Base-by-base conservation (phyloP, 2,329 filamentous ascomycete genomes). In the Botryotinia convoluta region DNA sequence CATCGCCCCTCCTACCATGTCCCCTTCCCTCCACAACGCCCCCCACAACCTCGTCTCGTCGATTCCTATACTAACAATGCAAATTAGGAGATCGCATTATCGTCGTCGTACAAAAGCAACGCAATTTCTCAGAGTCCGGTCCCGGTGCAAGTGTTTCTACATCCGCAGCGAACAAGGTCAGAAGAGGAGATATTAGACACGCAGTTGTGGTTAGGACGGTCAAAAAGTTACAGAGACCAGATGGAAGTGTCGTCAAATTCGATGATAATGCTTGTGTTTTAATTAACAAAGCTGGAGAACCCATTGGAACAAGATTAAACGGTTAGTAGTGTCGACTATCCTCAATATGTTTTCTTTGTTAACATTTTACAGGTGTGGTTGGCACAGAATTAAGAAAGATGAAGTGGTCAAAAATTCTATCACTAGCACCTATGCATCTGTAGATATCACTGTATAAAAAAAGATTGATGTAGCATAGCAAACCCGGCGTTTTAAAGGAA, bases 371-470 rank as follows among this genome's bases (percentile, higher is more conserved):
- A 89, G 89, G 95, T 77, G 90, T 98, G 62, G 96, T 99, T 62
- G 96, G 94, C 74, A 88, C 91, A 44, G 96, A 99, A 86, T 84
- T 99, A 83, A 91, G 93, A 82, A 90, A 93, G 82, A 96, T 93
- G 87, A 92, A 97, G 85, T 99, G 96, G 96, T 97, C 94, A 80
- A 99, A 98, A 89, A 98, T 99, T 80, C 84, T 99, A 81, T 97
- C 93, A 78, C 89, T 99, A 87, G 96, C 96, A 72, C 95, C 96
- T 64, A 90, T 92, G 88, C 90, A 93, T 83, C 84, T 93, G 82
- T 93, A 88, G 74, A 73, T 76, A 73, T 73, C 75, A 69, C 62
- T 73, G 69, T 60, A 72, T 57, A 32, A 63, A 62, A 45, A 26
- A 26, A 48, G 20, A 37, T 48, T 29, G 16, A 32, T 48, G 61